These are phyloP conservation scores for Periconia sp. DNA, from an alignment of 2,329 filamentous ascomycete genomes.

Conservation along the genomic window DNA sequence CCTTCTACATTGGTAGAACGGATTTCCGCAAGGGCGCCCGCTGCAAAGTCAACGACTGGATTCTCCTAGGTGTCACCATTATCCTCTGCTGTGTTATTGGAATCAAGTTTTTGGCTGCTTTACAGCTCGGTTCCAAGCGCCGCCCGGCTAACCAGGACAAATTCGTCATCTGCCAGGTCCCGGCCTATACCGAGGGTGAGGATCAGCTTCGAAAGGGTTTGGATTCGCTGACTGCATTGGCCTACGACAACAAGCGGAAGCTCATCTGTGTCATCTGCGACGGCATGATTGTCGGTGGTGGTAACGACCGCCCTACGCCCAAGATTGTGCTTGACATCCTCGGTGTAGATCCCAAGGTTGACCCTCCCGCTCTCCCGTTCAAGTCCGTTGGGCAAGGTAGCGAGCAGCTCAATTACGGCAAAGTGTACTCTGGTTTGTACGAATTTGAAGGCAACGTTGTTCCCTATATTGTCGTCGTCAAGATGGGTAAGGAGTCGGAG, in stretches of 20 bases:
- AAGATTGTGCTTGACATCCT: constrained; percentile 98
- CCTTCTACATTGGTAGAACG: constrained; percentile 80
- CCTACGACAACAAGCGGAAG: constrained; percentile 98
- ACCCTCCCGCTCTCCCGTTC: constrained; percentile 92
- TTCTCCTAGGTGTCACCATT: constrained; percentile 85
- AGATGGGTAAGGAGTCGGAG: constrained; percentile 96
- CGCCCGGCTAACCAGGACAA: constrained; percentile 93
- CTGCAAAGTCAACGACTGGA: constrained; percentile 90
- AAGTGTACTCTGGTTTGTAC: constrained; percentile 97
- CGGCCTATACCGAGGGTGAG: constrained; percentile 97
- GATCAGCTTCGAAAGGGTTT: constrained; percentile 91
- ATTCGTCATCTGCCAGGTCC: constrained; percentile 98
- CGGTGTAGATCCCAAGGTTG: constrained; percentile 94
- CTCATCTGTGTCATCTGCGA: constrained; percentile 96
- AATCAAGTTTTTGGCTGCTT: constrained; percentile 88
- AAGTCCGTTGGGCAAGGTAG: constrained; percentile 87
- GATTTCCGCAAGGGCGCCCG: constrained; percentile 81
- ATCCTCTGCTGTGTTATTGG: constrained; percentile 80
- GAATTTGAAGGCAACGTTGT: constrained; percentile 98
- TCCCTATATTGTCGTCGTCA: constrained; percentile 93
- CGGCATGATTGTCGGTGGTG: constrained; percentile 93
- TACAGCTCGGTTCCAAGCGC: constrained; percentile 92
- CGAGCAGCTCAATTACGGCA: constrained; percentile 96
- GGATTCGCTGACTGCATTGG: constrained; percentile 89
- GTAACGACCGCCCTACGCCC: constrained; percentile 94